These are phyloP conservation scores for Neonectria ditissima DNA, from an alignment of 2,329 filamentous ascomycete genomes.

Conservation along the genomic window DNA sequence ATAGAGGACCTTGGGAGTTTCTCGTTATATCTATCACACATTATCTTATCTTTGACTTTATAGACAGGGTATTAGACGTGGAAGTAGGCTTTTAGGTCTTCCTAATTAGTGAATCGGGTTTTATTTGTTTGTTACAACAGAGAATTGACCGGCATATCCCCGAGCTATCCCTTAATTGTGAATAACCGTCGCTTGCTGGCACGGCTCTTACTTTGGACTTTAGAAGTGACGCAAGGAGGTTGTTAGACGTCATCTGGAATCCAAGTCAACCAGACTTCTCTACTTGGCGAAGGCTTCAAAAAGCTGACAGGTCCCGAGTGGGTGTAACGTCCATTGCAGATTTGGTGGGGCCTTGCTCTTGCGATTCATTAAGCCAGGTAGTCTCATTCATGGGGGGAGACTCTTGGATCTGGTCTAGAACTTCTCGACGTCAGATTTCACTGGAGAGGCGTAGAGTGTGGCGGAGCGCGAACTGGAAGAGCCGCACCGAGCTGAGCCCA, in stretches of 20 bases:
- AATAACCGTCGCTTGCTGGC: not conserved
- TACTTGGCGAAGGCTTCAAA: not conserved
- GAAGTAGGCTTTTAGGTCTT: no score
- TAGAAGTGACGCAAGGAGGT: not conserved
- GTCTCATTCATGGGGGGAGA: not conserved
- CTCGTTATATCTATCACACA: no score
- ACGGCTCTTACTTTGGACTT: not conserved
- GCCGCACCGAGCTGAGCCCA: no score
- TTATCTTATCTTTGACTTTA: no score
- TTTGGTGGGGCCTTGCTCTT: not conserved
- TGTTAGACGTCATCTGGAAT: not conserved
- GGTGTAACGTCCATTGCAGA: not conserved
- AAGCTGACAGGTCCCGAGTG: not conserved
- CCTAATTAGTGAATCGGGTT: no score
- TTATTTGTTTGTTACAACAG: not conserved
- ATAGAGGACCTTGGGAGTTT: no score
- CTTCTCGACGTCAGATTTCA: not conserved
- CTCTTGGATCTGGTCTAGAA: not conserved
- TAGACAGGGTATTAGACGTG: no score
- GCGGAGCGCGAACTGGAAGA: not conserved
- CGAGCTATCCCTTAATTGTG: no score
- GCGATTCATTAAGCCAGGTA: not conserved
- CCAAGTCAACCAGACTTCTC: not conserved
- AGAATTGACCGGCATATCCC: not conserved
- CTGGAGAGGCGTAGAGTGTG: not conserved